Evolutionary conservation across 2,329 filamentous ascomycete species (phyloP), one percentile per base, ranked within the genome.

Genomic region (Penicillium fuscoglaucum): DNA sequence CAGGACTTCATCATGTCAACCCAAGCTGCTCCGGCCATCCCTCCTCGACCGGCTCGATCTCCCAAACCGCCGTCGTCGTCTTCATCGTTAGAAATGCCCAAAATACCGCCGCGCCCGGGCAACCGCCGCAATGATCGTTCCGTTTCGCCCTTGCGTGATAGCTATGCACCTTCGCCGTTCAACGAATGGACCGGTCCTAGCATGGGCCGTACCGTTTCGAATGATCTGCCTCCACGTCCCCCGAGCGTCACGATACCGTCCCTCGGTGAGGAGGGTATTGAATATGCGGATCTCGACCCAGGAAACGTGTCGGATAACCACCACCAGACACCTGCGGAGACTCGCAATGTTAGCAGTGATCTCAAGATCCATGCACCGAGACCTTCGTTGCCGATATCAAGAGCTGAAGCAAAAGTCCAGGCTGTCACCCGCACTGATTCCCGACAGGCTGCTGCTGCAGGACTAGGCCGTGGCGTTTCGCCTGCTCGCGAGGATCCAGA

Each of bases 351-450:
- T 56, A 88, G 85, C 64, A 86, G 89, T 57, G 90, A 96, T 70
- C 78, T 97, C 68, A 90, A 95, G 75, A 85, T 98, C 58, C 87
- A 96, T 76, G 92, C 93, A 58, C 93, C 93, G 3, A 95, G 88
- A 76, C 92, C 93, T 6, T 96, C 92, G 15, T 82, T 96, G 62
- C 89, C 93, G 10, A 86, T 85, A 46, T 85, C 86, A 21, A 95
- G 88, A 68, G 92, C 93, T 59, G 95, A 92, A 77, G 86, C 90
- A 72, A 86, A 90, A 69, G 91, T 97, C 51, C 86, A 89, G 72
- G 82, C 85, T 15, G 92, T 97, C 60, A 97, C 93, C 35, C 88
- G 91, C 65, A 97, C 93, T 65, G 92, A 97, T 77, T 96, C 91
- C n/a, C 86, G 88, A 48, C 87, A 88, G 72, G 92, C 91, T 61